phyloP scores from a whole-genome alignment of 2,329 filamentous ascomycete genomes.

The Metarhizium rileyi region DNA sequence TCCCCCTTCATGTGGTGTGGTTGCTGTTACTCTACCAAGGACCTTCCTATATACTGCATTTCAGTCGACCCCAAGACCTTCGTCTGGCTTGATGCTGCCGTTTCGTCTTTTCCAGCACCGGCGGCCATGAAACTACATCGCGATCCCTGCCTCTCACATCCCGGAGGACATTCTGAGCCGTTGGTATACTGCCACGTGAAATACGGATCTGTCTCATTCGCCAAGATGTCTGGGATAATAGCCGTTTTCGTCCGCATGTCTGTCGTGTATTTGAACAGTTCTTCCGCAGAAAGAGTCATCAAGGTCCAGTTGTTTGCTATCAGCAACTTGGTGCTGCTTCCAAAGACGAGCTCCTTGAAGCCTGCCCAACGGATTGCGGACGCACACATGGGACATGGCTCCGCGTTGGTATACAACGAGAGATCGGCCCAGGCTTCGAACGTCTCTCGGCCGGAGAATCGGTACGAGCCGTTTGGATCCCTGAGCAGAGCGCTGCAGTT shows the following conservation, averaged over 20 bases:
- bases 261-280: conserved; percentile 32
- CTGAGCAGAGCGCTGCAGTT: conserved; percentile 42
- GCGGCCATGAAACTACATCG: background rate
- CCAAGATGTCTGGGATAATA: conserved; percentile 34
- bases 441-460: conserved; percentile 29
- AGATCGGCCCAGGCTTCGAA: conserved; percentile 35
- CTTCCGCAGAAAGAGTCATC: conserved; percentile 34
- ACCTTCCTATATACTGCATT: background rate
- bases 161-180: background rate
- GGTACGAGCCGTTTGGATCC: conserved; percentile 33
- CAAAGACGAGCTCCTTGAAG: conserved; percentile 45
- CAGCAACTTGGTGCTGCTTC: conserved; percentile 37
- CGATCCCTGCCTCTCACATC: background rate
- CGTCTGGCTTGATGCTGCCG: background rate
- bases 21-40: too few relatives aligned
- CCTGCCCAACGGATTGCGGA: conserved; percentile 46
- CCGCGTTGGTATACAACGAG: conserved; percentile 47
- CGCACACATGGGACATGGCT: conserved; percentile 49
- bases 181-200: conserved; percentile 45
- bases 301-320: conserved; percentile 39
- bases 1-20: too few relatives aligned
- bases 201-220: conserved; percentile 42
- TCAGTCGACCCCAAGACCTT: background rate
- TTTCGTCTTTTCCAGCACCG: background rate
- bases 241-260: conserved; percentile 27